phyloP scores from a whole-genome alignment of 2,329 filamentous ascomycete species.

The Alternaria alternata region DNA sequence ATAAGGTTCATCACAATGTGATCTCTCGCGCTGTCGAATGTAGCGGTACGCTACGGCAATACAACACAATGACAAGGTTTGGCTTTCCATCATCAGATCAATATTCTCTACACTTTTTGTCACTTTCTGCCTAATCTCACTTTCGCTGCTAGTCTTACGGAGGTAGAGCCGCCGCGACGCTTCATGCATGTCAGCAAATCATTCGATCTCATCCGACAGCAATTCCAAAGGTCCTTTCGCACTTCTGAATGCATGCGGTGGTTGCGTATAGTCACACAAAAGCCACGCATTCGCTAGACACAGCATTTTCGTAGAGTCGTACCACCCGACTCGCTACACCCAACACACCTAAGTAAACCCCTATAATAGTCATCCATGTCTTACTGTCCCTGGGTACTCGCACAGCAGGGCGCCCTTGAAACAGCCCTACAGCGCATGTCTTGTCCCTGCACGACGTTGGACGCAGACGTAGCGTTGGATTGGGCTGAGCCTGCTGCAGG shows the following conservation, averaged over 20 bases:
- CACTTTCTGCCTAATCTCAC: background rate
- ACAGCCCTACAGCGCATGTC: constrained; percentile 13
- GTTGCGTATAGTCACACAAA: constrained; percentile 28
- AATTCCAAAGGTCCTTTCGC: background rate
- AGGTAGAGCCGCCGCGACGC: background rate
- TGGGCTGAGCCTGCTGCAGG: constrained; percentile 11
- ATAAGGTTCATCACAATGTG: background rate
- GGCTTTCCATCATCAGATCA: background rate
- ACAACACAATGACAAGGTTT: background rate
- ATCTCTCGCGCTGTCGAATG: background rate
- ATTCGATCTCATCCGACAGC: background rate
- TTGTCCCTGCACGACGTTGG: constrained; percentile 4
- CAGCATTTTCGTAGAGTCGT: constrained; percentile 1
- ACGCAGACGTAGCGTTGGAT: background rate
- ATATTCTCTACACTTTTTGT: background rate
- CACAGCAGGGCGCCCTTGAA: constrained; percentile 16
- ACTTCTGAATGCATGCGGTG: background rate
- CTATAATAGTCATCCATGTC: background rate
- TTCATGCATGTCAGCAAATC: background rate
- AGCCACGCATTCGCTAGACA: constrained; percentile 24
- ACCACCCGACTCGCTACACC: constrained; percentile 2
- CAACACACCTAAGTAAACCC: background rate
- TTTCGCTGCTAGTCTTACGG: background rate
- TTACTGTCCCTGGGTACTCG: background rate
- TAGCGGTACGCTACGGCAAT: constrained; percentile 2